Evolutionary conservation across 805 yeast genomes (phyloP).

Genomic region (Kazachstania africana): DNA sequence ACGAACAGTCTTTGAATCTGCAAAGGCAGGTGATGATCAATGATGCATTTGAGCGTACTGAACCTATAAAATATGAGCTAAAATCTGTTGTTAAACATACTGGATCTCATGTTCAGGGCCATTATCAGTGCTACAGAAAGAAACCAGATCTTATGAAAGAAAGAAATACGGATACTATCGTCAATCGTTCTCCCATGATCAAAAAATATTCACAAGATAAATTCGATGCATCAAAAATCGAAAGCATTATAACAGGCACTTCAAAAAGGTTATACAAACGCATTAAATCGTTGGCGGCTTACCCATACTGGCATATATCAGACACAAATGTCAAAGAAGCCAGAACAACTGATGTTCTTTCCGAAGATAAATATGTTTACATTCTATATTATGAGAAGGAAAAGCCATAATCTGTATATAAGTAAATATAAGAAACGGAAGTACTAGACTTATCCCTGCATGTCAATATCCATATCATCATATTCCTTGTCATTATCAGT

Average conservation of each 20-base stretch:
- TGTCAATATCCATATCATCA: slow-evolving; percentile 2
- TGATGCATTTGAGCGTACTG: slow-evolving; percentile 9
- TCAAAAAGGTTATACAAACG: too few species aligned
- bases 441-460: neutral
- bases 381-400: slow-evolving; percentile 63
- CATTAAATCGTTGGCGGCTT: slow-evolving; percentile 41
- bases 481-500: neutral
- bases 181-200: slow-evolving; percentile 24
- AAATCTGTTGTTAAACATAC: slow-evolving; percentile 71
- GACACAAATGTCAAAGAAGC: slow-evolving; percentile 64
- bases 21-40: slow-evolving; percentile 23
- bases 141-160: slow-evolving; percentile 46
- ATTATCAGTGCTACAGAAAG: slow-evolving; percentile 76
- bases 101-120: slow-evolving; percentile 84
- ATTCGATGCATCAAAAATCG: too few species aligned
- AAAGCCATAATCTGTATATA: neutral
- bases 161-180: slow-evolving; percentile 13
- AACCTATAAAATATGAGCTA: slow-evolving; percentile 40
- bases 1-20: slow-evolving; percentile 47
- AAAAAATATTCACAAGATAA: neutral
- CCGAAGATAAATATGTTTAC: slow-evolving; percentile 69
- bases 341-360: slow-evolving; percentile 42
- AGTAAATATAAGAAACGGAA: slow-evolving; percentile 18
- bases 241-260: too few species aligned
- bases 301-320: slow-evolving; percentile 78